Conservation (phyloP, 495 filamentous ascomycete species). For the Rostrohypoxylon terebratum region DNA sequence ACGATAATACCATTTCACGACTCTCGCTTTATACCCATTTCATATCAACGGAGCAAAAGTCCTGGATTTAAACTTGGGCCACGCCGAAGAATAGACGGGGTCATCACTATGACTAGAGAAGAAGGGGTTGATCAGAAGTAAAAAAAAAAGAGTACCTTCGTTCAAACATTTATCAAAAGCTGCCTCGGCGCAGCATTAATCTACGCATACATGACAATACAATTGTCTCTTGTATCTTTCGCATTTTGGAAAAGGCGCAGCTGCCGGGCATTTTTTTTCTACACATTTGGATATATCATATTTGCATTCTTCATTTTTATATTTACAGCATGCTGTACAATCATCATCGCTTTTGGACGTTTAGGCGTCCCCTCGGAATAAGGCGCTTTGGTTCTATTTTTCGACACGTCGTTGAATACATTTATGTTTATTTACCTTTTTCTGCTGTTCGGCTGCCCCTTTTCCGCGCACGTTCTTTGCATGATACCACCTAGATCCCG, state of each 20-base stretch:
- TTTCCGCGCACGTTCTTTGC: conserved; percentile 38
- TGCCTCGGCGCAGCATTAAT: conserved; percentile 36
- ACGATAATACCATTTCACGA: conserved; percentile 42
- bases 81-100: conserved; percentile 39
- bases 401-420: conserved; percentile 24
- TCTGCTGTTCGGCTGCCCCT: conserved; percentile 30
- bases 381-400: conserved; percentile 19
- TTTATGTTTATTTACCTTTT: conserved; percentile 13
- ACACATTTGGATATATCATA: conserved; percentile 36
- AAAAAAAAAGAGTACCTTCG: conserved; percentile 18
- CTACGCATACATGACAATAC: conserved; percentile 23
- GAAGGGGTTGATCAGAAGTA: conserved; percentile 18
- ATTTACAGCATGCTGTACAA: conserved; percentile 40
- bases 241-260: conserved; percentile 46
- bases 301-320: conserved; percentile 29
- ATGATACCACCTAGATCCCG: conserved; percentile 46
- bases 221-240: conserved; percentile 29
- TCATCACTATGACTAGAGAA: conserved; percentile 22
- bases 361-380: conserved; percentile 32
- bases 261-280: conserved; percentile 32
- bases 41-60: conserved; percentile 40
- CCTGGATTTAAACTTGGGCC: conserved; percentile 30
- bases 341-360: conserved; percentile 35
- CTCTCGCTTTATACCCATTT: conserved; percentile 45
- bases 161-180: conserved; percentile 30